Evolutionary conservation across 225 moss, liverwort and hornwort genomes (phyloP), one percentile per base, ranked within the genome.

Genomic region (Sphagnum contortum): DNA sequence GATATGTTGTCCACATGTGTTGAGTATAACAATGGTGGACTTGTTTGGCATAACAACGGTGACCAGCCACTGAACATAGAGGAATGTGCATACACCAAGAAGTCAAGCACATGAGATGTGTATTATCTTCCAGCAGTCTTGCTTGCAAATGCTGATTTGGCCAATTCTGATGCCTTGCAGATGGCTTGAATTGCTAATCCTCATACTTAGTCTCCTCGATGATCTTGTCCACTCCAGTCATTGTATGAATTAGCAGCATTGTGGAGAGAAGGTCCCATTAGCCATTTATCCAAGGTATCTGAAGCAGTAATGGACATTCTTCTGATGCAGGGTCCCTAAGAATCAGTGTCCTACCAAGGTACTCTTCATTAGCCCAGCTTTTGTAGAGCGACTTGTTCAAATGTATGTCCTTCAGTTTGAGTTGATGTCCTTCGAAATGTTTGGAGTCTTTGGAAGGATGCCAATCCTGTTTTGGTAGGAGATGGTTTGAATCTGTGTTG

Each of bases 121-220:
- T 77, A 92, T 96, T 67, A 92, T 96, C 69, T 76, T 96, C n/a
- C n/a, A 64, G 96, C 96, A 62, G 96, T 92, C 66, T 96, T 92
- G 2, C 92, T 92, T 47, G 96, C 96, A 59, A 96, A 96, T 84
- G 96, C 96, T 64, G 96, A 96, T 76, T 74, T 96, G 60, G 96
- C 96, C 45, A 96, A 92, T 60, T 96, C 96, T 12, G 92, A 96
- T 70, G 96, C 96, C 64, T 79, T 96, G 69, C 92, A 96, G 71
- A 96, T 96, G 96, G 92, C 92, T 64, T 81, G 96, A 75, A 96
- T 96, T 69, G 92, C 96, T n/a, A 92, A 96, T 82, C 96, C 96
- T 48, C 92, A 96, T 69, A 90, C 92, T 90, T 57, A 47, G 88
- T 81, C 49, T 9, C 9, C 52, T 5, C 9, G 1, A 9, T 52